Percentiles rank a stretch among this genome's conserved stretches.
Conservation (phyloP, 1,284 basidiomycete genomes). For the Pyrrhoderma lamaoense region DNA sequence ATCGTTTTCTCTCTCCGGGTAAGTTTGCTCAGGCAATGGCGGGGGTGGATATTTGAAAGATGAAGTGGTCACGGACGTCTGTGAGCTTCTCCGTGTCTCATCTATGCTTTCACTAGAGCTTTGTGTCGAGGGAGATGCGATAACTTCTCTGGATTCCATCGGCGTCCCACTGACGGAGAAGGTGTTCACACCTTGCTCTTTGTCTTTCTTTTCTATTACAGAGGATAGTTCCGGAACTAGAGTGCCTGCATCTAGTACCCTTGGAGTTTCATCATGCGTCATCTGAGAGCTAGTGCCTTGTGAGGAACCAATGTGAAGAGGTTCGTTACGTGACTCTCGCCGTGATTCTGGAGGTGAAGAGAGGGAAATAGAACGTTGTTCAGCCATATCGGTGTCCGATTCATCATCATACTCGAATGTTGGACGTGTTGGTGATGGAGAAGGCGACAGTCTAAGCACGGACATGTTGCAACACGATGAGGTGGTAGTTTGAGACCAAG, state of each 20-base stretch:
- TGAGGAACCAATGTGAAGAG: conserved; percentile 25
- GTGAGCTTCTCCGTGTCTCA: conserved; percentile 14
- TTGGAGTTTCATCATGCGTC: background rate
- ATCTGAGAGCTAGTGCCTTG: conserved; percentile 24
- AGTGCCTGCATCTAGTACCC: conserved; percentile 5
- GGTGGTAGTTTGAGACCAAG: background rate
- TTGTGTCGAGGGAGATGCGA: background rate
- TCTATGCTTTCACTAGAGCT: background rate
- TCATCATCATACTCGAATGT: conserved; percentile 32
- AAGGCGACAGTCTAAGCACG: conserved; percentile 13
- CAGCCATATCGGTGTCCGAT: conserved; percentile 57
- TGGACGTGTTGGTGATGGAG: conserved; percentile 17
- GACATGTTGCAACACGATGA: conserved; percentile 6
- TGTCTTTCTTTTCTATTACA: background rate
- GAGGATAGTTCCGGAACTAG: conserved; percentile 13
- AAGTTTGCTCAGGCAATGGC: conserved; percentile 28
- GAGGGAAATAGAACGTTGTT: conserved; percentile 67
- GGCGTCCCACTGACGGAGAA: conserved; percentile 2
- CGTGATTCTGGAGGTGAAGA: conserved; percentile 40
- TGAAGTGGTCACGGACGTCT: conserved; percentile 19
- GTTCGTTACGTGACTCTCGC: conserved; percentile 35
- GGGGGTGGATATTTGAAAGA: conserved; percentile 50
- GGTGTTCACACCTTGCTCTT: background rate
- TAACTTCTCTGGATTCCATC: background rate
- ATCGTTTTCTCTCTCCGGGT: conserved; percentile 32